Base-by-base conservation (phyloP, 1,284 basidiomycete species). In the Marasmius fiardii region DNA sequence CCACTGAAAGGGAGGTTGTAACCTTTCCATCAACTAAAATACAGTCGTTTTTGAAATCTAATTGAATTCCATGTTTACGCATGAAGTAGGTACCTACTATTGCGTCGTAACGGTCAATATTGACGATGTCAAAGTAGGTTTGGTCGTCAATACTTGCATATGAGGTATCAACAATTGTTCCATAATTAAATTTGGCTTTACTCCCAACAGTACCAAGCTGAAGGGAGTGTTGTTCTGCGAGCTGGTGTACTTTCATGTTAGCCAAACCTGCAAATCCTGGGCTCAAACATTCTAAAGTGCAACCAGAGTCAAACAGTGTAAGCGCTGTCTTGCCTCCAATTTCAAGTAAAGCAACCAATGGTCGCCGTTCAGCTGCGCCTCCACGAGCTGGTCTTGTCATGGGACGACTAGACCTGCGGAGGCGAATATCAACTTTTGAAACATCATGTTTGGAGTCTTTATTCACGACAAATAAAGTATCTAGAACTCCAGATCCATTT, bases 61-160 rank as follows among this genome's bases (percentile, higher is more conserved):
- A 47, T 2, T 58, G 18, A 1, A 70, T 60, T 1, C 61, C 55
- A 48, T 65, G 53, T 43, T 60, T 39, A 5, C 47, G 31, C 51
- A 71, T 61, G 59, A 68, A 71, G 4, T 64, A 64, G 0, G 67
- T 66, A 2, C 70, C 70, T 0, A 72, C 55, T 0, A 73, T 61
- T 0, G 61, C 47, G 41, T 72, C 68, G 53, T 72, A 71, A 0
- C 61, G 53, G 43, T 70, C 70, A 0, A 72, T 23, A 55, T 73
- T 70, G 0, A 64, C 63, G 1, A 71, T 56, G 45, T 73, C 68
- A 23, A 70, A 61, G 44, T 68, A 67, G 0, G 53, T 31, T 16
- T 59, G 23, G 5, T 58, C 55, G 0, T 51, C 28, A 3, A 71
- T 65, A 1, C 5, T 48, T 12, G 61, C 64, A 43, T 68, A 67